A percentile compares a stretch with the other conserved stretches of the same genome.
These are phyloP conservation scores for Kurtzmaniella cleridarum DNA, from an alignment of 805 yeast genomes.

Conservation along the genomic window DNA sequence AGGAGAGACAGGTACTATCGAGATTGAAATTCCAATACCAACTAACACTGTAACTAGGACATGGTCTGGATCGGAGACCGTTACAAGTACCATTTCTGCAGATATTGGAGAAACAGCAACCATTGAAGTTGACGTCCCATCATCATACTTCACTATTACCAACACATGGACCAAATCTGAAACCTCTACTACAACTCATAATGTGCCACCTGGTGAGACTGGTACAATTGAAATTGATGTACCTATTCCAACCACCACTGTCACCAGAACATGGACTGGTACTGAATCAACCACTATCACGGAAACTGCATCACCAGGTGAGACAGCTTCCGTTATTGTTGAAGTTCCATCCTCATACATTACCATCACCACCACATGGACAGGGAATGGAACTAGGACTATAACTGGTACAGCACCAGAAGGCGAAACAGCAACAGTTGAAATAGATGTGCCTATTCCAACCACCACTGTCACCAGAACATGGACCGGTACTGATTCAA, in stretches of 20 bases:
- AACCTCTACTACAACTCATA: slow-evolving; percentile 4
- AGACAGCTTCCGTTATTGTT: slow-evolving; percentile 5
- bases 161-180: neutral
- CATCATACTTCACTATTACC: slow-evolving; percentile 1
- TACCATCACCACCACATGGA: slow-evolving; percentile 2
- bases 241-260: slow-evolving; percentile 3
- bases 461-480: slow-evolving; percentile 10
- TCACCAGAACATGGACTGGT: slow-evolving; percentile 2
- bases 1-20: slow-evolving; percentile 2
- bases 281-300: slow-evolving; percentile 1
- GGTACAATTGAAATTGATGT: slow-evolving; percentile 2
- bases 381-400: slow-evolving; percentile 2
- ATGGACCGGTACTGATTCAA: slow-evolving; percentile 14
- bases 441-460: slow-evolving; percentile 18
- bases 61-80: slow-evolving; percentile 9
- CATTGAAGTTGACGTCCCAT: slow-evolving; percentile 9
- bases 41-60: slow-evolving; percentile 8
- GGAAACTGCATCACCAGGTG: neutral
- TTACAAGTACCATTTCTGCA: slow-evolving; percentile 2
- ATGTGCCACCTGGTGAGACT: slow-evolving; percentile 6
- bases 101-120: slow-evolving; percentile 3
- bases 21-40: slow-evolving; percentile 3
- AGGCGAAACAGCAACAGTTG: slow-evolving; percentile 15
- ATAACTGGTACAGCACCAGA: neutral
- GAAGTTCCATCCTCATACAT: slow-evolving; percentile 4